These are phyloP conservation scores for Botrytis hyacinthi DNA, from an alignment of 2,329 filamentous ascomycete genomes.

Conservation along the genomic window DNA sequence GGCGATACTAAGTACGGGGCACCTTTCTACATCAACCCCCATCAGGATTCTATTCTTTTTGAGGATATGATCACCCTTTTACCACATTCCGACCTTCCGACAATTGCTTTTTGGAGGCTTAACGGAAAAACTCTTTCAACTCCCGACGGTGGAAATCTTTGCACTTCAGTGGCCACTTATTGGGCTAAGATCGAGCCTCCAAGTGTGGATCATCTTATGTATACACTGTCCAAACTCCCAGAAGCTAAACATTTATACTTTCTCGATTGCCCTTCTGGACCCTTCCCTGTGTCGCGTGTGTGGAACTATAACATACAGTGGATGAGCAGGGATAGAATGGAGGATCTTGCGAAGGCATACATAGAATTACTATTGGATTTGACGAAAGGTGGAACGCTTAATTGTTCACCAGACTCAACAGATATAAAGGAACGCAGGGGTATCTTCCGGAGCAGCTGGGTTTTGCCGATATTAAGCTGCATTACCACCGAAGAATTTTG, in stretches of 20 bases:
- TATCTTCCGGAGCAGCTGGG: background rate
- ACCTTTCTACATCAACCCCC: background rate
- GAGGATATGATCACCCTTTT: background rate
- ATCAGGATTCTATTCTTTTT: background rate
- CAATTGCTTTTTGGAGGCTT: background rate
- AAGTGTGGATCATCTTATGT: background rate
- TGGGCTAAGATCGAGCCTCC: background rate
- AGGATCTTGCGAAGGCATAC: accelerated
- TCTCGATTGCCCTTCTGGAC: background rate
- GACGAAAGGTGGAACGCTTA: accelerated
- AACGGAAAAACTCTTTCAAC: background rate
- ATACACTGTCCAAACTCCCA: background rate
- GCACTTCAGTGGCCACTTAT: background rate
- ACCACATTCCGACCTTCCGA: background rate
- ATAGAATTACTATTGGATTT: accelerated
- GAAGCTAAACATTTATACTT: background rate
- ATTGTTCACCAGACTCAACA: too few relatives aligned
- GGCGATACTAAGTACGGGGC: background rate
- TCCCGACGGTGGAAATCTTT: background rate
- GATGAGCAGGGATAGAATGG: background rate
- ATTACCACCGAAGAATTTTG: background rate
- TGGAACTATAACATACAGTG: background rate
- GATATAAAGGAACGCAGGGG: background rate
- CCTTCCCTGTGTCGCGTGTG: too few relatives aligned
- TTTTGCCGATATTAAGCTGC: background rate